Percentiles rank a stretch among this genome's conserved stretches.
phyloP scores from a whole-genome alignment of 2,329 filamentous ascomycete species.

The Pochonia chlamydosporia region DNA sequence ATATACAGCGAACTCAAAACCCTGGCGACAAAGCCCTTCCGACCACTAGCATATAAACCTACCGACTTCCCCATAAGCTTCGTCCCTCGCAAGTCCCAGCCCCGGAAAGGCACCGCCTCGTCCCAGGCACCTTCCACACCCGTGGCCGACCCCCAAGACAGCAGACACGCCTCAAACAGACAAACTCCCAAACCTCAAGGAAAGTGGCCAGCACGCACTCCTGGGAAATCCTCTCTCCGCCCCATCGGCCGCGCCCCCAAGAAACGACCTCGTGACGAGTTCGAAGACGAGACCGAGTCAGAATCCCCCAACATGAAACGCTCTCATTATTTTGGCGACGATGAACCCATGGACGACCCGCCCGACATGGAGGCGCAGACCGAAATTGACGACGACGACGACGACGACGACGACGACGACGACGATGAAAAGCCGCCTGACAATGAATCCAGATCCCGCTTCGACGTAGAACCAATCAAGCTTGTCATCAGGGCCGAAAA shows the following conservation, averaged over 20 bases:
- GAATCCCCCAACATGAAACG: slow-evolving; percentile 29
- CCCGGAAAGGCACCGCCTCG: background rate
- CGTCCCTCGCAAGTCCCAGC: slow-evolving; percentile 16
- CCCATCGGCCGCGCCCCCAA: slow-evolving; percentile 27
- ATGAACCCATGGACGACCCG: slow-evolving; percentile 22
- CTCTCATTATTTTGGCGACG: slow-evolving; percentile 25
- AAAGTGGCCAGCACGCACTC: slow-evolving; percentile 19
- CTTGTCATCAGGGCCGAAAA: slow-evolving; percentile 44
- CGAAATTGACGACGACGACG: slow-evolving; percentile 7
- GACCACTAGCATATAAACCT: slow-evolving; percentile 19
- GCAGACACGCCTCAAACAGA: slow-evolving; percentile 12
- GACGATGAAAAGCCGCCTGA: slow-evolving; percentile 11
- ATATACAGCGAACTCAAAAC: slow-evolving; percentile 29
- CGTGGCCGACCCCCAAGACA: slow-evolving; percentile 9
- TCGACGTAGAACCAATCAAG: slow-evolving; percentile 25
- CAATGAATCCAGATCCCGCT: slow-evolving; percentile 8
- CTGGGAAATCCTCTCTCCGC: slow-evolving; percentile 9
- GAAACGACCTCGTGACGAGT: slow-evolving; percentile 36
- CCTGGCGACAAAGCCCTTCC: slow-evolving; percentile 19
- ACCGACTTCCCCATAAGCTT: slow-evolving; percentile 23
- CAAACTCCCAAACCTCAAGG: slow-evolving; percentile 20
- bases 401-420: background rate
- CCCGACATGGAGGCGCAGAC: slow-evolving; percentile 12
- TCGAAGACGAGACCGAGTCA: slow-evolving; percentile 33
- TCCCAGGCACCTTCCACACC: slow-evolving; percentile 4